Base-by-base conservation (phyloP, 106 monocot genomes). In the Phalaenopsis aphrodite region DNA sequence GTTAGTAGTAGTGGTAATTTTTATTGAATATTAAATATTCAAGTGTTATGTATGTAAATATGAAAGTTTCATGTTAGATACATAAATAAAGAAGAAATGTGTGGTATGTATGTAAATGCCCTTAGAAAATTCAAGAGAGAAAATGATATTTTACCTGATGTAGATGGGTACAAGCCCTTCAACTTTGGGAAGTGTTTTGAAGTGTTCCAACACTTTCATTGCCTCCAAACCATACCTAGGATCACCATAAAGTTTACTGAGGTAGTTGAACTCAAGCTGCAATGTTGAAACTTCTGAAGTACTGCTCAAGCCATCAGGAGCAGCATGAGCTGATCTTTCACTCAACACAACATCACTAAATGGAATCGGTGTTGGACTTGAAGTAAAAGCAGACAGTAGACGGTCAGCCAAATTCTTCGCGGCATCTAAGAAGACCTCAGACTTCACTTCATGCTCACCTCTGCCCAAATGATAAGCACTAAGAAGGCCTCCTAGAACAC, bases 261-360 rank as follows among this genome's bases (percentile, higher is more conserved):
- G 91, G 84, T 97, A 97, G 79, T 90, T 94, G 76, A 94, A 94
- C 79, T 97, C 96, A 80, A 97, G 90, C 71, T 97, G 96, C 49
- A 97, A 55, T 30, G 96, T 87, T 56, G 96, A 83, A 74, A 86
- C 96, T 90, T 97, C 96, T 65, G 96, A 87, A 16, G 96, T 97
- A 66, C 96, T 97, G 65, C 96, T 97, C 72, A 97, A 90, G 56
- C 92, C 94, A 80, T 85, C 94, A 75, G 96, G 94, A 76, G 96
- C 91, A 66, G 93, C 86, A 84, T 92, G 91, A 41, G 96, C 96
- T 47, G 92, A 81, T 57, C 80, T 73, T 46, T 92, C 94, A 65
- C n/a, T 83, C 73, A 97, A 89, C 85, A 90, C 67, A 78, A 97
- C 94, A 80, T 97, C 96, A 84, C 96, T 97, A 68, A 85, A 97